Conservation (phyloP, 2,329 filamentous ascomycete genomes). For the Aspergillus sp. region DNA sequence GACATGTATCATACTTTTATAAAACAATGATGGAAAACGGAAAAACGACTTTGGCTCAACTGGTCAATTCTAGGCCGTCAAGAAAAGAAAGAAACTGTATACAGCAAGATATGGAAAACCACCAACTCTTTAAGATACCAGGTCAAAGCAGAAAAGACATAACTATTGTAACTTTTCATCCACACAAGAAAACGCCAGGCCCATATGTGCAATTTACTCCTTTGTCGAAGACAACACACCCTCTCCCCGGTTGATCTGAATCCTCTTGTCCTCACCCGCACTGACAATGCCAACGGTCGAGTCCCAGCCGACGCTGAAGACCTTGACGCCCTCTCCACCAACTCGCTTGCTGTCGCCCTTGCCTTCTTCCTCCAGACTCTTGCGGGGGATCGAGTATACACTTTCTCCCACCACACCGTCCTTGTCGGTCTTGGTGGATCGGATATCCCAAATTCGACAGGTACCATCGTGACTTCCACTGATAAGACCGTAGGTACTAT, state of each 20-base stretch:
- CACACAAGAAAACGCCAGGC: constrained; percentile 21
- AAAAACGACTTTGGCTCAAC: neutral
- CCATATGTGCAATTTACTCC: constrained; percentile 22
- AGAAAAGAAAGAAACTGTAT: neutral
- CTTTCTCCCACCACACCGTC: constrained; percentile 62
- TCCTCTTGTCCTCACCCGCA: constrained; percentile 85
- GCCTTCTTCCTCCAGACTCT: constrained; percentile 62
- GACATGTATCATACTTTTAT: constrained; percentile 1
- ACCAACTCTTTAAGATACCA: constrained; percentile 3
- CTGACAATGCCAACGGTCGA: constrained; percentile 81
- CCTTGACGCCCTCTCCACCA: constrained; percentile 81
- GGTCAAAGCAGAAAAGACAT: constrained; percentile 3
- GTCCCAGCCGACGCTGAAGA: constrained; percentile 86
- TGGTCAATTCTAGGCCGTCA: neutral
- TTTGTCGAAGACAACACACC: constrained; percentile 35
- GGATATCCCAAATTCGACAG: constrained; percentile 88
- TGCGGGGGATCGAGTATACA: constrained; percentile 71
- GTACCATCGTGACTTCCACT: constrained; percentile 91
- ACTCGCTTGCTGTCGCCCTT: constrained; percentile 55
- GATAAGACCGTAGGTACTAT: constrained; percentile 76
- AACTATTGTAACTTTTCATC: constrained; percentile 24
- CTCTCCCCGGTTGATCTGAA: constrained; percentile 79
- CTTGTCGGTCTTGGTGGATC: constrained; percentile 59
- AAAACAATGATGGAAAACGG: too few relatives aligned
- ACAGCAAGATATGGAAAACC: constrained; percentile 2